Base-by-base conservation (phyloP, 2,329 filamentous ascomycete species). In the Bipolaris bicolor region DNA sequence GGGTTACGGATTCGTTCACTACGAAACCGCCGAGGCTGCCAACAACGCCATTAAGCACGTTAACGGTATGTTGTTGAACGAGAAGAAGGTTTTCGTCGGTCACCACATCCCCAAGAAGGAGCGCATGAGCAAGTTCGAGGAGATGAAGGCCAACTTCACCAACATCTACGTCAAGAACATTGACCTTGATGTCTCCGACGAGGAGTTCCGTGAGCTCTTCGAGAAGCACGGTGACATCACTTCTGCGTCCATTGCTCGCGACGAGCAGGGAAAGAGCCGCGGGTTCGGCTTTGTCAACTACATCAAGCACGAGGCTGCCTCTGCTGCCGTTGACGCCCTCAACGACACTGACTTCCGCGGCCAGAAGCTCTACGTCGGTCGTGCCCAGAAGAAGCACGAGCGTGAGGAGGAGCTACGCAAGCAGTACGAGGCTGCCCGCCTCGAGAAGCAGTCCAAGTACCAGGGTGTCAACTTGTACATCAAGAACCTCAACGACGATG, bases 71-170 rank as follows among this genome's bases (percentile, higher is more conserved):
- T 84, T 99, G 78, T 82, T 99, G 77, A 99, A 99, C 83, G 95
- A 99, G 87, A 99, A 99, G 90, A 99, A 99, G 87, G 95, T 99
- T 65, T 99, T 96, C 72, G 95, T 99, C 70, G 95, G 95, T 65
- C 94, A 97, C 82, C 95, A 99, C 83, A 98, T 99, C 74, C 93
- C 95, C 79, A 98, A 98, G 90, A 98, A 98, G 87, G 95, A 99
- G 77, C 94, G 95, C 73, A 95, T 98, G 87, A 97, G 92, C 91
- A 99, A 99, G 84, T 98, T 98, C 72, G 95, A 99, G 84, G 95
- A 99, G 86, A 99, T 99, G 94, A 99, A 99, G 89, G 95, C 95
- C 80, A 99, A 99, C 86, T 99, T 96, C 86, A 99, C 95, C 84
- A 99, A 99, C 80, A 89, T 99, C 80, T 99, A 99, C 83, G 91